Conservation (phyloP, 1,284 basidiomycete genomes). For the Cryptococcus sp. region DNA sequence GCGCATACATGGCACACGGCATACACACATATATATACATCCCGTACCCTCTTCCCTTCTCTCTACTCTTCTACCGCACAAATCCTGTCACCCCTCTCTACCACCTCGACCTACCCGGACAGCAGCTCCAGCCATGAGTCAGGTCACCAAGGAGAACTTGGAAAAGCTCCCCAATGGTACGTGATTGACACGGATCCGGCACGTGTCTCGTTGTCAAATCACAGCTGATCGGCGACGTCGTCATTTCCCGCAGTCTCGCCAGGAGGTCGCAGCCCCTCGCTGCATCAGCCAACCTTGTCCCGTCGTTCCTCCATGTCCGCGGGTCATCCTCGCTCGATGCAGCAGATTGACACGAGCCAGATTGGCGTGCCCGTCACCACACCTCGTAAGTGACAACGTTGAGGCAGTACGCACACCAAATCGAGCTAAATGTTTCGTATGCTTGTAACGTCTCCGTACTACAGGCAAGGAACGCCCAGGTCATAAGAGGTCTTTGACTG, state of each 20-base stretch:
- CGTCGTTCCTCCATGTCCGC: constrained; percentile 45
- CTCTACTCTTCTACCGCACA: too few species aligned
- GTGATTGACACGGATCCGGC: not conserved
- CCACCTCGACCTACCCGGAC: too few species aligned
- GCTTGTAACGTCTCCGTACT: not conserved
- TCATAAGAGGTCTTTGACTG: constrained; percentile 48
- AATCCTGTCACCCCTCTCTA: too few species aligned
- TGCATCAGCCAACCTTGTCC: constrained; percentile 47
- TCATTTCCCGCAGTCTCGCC: too few species aligned
- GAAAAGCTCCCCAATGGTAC: constrained; percentile 32
- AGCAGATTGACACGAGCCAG: constrained; percentile 40
- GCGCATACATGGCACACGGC: too few species aligned
- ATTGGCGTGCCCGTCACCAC: constrained; percentile 48
- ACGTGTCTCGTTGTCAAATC: not conserved
- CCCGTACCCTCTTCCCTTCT: too few species aligned
- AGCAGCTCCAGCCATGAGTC: constrained; percentile 19
- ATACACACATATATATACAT: too few species aligned
- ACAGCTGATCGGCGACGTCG: too few species aligned
- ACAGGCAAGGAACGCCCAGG: constrained; percentile 39
- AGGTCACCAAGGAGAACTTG: constrained; percentile 44
- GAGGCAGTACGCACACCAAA: not conserved
- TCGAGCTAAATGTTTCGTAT: not conserved
- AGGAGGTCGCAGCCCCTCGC: constrained; percentile 34
- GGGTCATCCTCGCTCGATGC: constrained; percentile 22
- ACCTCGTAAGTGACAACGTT: constrained; percentile 22